These are phyloP conservation scores for Pilobolus umbonatus DNA, from an alignment of 192 early-diverging fungal genomes.

Conservation along the genomic window DNA sequence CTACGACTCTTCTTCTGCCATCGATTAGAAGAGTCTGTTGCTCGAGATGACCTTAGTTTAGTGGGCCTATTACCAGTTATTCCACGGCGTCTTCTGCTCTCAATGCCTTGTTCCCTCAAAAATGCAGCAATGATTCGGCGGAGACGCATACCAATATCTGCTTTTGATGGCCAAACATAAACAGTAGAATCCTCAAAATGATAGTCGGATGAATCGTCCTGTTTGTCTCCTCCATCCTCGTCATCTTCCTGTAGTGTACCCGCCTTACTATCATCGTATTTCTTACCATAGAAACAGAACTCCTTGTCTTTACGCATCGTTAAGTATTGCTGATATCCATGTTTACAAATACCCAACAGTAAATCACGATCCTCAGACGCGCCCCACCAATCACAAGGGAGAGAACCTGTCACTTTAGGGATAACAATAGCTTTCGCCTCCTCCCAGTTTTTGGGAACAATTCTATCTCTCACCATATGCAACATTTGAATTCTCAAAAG, in stretches of 20 bases:
- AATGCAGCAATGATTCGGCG: conserved; percentile 52
- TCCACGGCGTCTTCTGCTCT: conserved; percentile 28
- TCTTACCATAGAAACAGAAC: conserved; percentile 49
- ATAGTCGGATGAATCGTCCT: conserved; percentile 15
- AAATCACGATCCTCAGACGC: conserved; percentile 71
- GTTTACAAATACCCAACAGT: conserved; percentile 71
- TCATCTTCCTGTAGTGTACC: conserved; percentile 33
- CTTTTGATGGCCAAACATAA: conserved; percentile 53
- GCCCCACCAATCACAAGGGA: conserved; percentile 68
- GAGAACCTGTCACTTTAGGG: conserved; percentile 60
- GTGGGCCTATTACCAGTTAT: neutral
- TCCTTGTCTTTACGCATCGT: conserved; percentile 51
- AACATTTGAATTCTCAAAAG: conserved; percentile 71
- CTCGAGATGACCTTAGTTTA: neutral
- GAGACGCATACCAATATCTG: conserved; percentile 55
- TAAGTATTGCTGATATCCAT: conserved; percentile 63
- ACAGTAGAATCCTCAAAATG: conserved; percentile 33
- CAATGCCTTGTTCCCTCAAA: conserved; percentile 42
- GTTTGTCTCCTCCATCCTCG: neutral
- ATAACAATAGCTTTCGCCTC: conserved; percentile 56
- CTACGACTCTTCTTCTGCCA: conserved; percentile 52
- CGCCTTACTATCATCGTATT: conserved; percentile 40
- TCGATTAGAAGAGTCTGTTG: conserved; percentile 33
- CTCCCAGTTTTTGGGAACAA: conserved; percentile 60
- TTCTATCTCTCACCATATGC: conserved; percentile 65